Percentiles rank a stretch among this genome's conserved stretches.
phyloP scores from a whole-genome alignment of 2,329 filamentous ascomycete species.

The Stachybotrys elegans region DNA sequence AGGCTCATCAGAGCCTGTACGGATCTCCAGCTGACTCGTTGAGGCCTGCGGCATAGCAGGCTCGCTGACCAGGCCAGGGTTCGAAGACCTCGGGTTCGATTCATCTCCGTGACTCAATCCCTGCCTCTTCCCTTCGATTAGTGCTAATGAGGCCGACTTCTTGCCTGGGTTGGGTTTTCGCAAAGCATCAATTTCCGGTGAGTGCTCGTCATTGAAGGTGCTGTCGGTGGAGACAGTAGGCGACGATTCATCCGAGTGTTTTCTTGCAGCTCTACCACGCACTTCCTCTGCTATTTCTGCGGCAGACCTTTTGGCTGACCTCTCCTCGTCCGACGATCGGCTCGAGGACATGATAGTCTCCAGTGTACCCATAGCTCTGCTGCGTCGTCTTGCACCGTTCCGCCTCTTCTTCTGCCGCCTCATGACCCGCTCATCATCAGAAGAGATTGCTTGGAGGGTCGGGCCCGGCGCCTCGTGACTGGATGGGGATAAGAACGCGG shows the following conservation, averaged over 20 bases:
- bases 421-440: conserved; percentile 48
- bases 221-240: conserved; percentile 23
- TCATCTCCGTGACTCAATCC: conserved; percentile 20
- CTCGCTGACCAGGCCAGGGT: conserved; percentile 44
- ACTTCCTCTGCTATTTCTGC: conserved; percentile 51
- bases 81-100: conserved; percentile 26
- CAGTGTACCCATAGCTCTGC: conserved; percentile 55
- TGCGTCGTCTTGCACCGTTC: conserved; percentile 38
- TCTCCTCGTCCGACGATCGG: conserved; percentile 58
- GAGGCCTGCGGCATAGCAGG: conserved; percentile 55
- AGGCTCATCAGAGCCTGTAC: conserved; percentile 25
- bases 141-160: conserved; percentile 28
- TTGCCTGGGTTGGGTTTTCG: conserved; percentile 17
- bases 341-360: conserved; percentile 65
- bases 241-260: conserved; percentile 26
- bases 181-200: conserved; percentile 10
- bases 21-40: conserved; percentile 43
- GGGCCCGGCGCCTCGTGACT: conserved; percentile 36
- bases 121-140: conserved; percentile 31
- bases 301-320: conserved; percentile 54
- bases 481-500: conserved; percentile 35
- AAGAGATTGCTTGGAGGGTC: conserved; percentile 52
- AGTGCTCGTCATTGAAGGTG: conserved; percentile 20
- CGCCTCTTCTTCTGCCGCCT: conserved; percentile 34
- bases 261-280: conserved; percentile 41